A percentile compares a stretch with the other conserved stretches of the same genome.
Conservation (phyloP, 2,329 filamentous ascomycete species). For the Ophiostoma angusticollis region DNA sequence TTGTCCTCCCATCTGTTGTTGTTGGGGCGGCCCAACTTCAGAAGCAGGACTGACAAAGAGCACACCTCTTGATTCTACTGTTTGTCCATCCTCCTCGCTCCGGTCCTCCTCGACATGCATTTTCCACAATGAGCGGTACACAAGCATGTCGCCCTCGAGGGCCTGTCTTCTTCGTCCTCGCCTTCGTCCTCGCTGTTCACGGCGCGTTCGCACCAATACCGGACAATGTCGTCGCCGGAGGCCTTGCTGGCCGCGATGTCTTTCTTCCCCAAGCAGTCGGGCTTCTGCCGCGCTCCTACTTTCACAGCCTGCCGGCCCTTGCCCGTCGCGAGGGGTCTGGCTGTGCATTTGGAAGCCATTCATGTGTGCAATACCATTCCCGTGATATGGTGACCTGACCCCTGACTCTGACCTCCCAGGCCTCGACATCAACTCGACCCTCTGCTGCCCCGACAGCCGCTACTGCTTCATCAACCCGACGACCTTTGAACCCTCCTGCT, state of each 20-base stretch:
- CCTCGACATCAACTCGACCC: slow-evolving; percentile 17
- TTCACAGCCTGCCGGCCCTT: slow-evolving; percentile 3
- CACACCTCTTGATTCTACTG: no score
- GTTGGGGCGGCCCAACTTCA: no score
- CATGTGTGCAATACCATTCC: slow-evolving; percentile 12
- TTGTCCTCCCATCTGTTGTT: no score
- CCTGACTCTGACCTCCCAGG: slow-evolving; percentile 6
- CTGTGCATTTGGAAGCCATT: no score
- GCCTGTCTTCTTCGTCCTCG: neutral
- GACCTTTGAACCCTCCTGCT: slow-evolving; percentile 18
- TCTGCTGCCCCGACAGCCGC: slow-evolving; percentile 17
- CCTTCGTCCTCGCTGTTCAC: neutral
- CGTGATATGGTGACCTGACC: slow-evolving; percentile 6
- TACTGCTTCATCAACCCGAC: slow-evolving; percentile 22
- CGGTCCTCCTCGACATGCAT: no score
- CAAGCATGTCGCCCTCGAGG: no score
- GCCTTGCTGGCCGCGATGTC: neutral
- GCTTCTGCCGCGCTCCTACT: slow-evolving; percentile 5
- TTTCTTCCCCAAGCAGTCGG: neutral
- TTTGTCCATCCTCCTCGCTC: no score
- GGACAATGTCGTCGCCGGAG: neutral
- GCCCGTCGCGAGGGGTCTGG: slow-evolving; percentile 7
- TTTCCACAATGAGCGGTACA: no score
- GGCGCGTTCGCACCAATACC: neutral
- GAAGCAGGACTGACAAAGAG: no score